A percentile compares a stretch with the other conserved stretches of the same genome.
These are phyloP conservation scores for Oryza coarctata DNA, from an alignment of 176 grass and related monocot genomes.

Conservation along the genomic window DNA sequence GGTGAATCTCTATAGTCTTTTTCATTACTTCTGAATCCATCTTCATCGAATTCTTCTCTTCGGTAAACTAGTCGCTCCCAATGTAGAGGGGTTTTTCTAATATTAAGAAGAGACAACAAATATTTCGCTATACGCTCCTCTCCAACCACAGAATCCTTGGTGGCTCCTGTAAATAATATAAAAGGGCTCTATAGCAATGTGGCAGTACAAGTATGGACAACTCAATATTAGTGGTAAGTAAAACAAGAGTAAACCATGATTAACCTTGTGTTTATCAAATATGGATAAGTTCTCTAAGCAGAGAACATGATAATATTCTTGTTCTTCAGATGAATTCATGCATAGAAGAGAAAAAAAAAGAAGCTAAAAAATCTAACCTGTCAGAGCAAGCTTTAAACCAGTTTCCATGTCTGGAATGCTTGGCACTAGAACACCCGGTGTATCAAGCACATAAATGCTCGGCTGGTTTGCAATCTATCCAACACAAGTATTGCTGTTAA, in stretches of 20 bases:
- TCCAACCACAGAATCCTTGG: slow-evolving; percentile 89
- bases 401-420: slow-evolving; percentile 93
- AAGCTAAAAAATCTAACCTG: slow-evolving; percentile 55
- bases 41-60: slow-evolving; percentile 39
- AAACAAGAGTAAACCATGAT: slow-evolving; percentile 13
- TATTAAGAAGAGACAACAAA: slow-evolving; percentile 88
- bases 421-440: slow-evolving; percentile 90
- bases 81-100: slow-evolving; percentile 83
- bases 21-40: slow-evolving; percentile 1
- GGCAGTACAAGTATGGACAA: slow-evolving; percentile 9
- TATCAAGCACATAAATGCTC: slow-evolving; percentile 98
- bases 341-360: background rate
- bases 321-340: slow-evolving; percentile 1
- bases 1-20: slow-evolving; percentile 40
- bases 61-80: slow-evolving; percentile 61
- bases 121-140: slow-evolving; percentile 93
- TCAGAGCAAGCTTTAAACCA: slow-evolving; percentile 91
- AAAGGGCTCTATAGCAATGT: background rate
- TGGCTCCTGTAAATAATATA: slow-evolving; percentile 60
- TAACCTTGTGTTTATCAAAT: background rate
- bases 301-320: background rate
- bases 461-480: slow-evolving; percentile 88
- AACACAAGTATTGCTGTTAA: slow-evolving; percentile 31
- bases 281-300: background rate
- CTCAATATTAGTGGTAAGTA: slow-evolving; percentile 3